Percentiles rank a stretch among this genome's conserved stretches.
These are phyloP conservation scores for Boletus coccyginus DNA, from an alignment of 768 basidiomycete species.

Conservation along the genomic window DNA sequence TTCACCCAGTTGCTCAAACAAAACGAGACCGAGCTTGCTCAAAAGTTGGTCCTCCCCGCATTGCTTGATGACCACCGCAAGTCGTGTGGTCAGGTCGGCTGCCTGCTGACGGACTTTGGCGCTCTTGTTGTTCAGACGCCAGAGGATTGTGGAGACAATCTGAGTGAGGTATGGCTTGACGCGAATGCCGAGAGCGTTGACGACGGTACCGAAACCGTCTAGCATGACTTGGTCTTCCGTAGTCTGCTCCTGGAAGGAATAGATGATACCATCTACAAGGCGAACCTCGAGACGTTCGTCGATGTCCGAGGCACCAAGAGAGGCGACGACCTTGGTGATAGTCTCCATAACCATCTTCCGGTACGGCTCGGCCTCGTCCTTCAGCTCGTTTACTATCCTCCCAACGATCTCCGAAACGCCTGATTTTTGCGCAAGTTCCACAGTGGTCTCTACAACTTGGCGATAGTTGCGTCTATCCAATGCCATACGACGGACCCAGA, in stretches of 20 bases:
- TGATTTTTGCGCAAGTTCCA: slow-evolving; percentile 95
- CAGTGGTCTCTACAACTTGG: slow-evolving; percentile 98
- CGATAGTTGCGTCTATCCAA: slow-evolving; percentile 94
- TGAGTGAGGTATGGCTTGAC: slow-evolving; percentile 99
- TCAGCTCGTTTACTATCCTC: slow-evolving; percentile 62
- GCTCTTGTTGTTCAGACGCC: slow-evolving; percentile 99
- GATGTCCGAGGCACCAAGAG: slow-evolving; percentile 94
- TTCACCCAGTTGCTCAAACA: slow-evolving; percentile 98
- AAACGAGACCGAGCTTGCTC: slow-evolving; percentile 92
- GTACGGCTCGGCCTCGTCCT: slow-evolving; percentile 69
- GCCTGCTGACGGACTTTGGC: slow-evolving; percentile 99
- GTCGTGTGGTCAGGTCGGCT: slow-evolving; percentile 93
- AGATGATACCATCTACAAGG: slow-evolving; percentile 97
- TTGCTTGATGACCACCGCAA: slow-evolving; percentile 98
- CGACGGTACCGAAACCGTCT: slow-evolving; percentile 96
- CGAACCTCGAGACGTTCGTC: slow-evolving; percentile 94
- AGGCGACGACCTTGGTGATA: slow-evolving; percentile 92
- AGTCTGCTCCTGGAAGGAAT: slow-evolving; percentile 99
- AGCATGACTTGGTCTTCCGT: slow-evolving; percentile 99
- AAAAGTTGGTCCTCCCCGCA: slow-evolving; percentile 95
- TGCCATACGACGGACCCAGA: slow-evolving; percentile 99
- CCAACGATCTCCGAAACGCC: slow-evolving; percentile 97
- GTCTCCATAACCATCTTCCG: slow-evolving; percentile 99
- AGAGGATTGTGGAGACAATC: slow-evolving; percentile 97
- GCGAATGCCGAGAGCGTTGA: slow-evolving; percentile 92